Base-by-base conservation (phyloP, 139 green algal genomes). In the Spirogloea muscicola region DNA sequence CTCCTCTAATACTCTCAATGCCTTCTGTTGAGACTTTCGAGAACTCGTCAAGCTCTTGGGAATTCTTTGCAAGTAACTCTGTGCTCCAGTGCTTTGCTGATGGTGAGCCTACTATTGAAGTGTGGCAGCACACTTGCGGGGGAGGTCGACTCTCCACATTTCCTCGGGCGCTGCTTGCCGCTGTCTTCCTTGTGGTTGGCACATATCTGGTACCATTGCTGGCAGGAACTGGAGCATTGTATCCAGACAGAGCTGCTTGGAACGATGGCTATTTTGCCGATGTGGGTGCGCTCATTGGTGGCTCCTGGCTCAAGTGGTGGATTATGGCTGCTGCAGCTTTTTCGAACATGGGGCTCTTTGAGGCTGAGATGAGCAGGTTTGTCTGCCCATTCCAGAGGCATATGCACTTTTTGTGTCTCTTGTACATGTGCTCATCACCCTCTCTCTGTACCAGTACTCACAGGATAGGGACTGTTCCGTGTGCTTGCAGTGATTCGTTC, bases 321-420 rank as follows among this genome's bases (percentile, higher is more conserved):
- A 77, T 98, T 9, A 78, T 96, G 0, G 77, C 89, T 7, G 89
- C 93, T 0, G 90, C 93, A 0, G 91, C 88, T 5, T 84, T 89
- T 51, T 91, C 82, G 36, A 93, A 96, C 81, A 82, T 97, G 38
- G 93, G 93, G 0, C 90, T 95, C 80, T 98, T 95, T 80, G 87
- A 95, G 68, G 93, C 93, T 0, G 94, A 98, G 82, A 98, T 98
- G 93, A 89, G 84, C 58, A 91, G 74, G 69, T 77, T 38, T 18
- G 55, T 13, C 0, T 49, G 34, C n/a, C n/a, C n/a, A n/a, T 52
- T 16, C 13, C 44, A 27, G 44, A 16, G 44, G 13, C 16, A 16
- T 27, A 16, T 52, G 44, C 44, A 16, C 13, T 52, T 16, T 16
- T 13, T 52, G 44, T 52, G 13, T 13, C 44, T 52, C n/a, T n/a